Percentiles rank a stretch among this genome's conserved stretches.
phyloP scores from a whole-genome alignment of 495 filamentous ascomycete species.

The Neurospora terricola region DNA sequence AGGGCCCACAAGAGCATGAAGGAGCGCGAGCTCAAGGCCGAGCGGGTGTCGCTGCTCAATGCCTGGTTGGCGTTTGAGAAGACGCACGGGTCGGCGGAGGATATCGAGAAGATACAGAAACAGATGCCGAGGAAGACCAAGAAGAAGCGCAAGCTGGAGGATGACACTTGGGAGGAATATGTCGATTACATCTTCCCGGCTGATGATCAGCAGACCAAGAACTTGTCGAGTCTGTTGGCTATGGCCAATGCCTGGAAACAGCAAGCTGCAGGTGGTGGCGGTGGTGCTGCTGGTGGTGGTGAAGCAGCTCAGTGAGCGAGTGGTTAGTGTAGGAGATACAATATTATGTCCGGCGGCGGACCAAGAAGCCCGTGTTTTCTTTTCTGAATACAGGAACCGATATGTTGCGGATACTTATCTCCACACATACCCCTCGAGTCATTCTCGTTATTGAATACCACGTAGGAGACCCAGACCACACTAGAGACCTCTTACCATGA shows the following conservation, averaged over 20 bases:
- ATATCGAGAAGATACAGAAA: constrained; percentile 74
- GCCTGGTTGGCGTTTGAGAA: constrained; percentile 88
- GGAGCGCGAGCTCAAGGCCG: constrained; percentile 86
- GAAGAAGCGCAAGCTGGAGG: constrained; percentile 87
- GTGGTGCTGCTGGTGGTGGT: constrained; percentile 14
- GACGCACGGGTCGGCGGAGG: constrained; percentile 65
- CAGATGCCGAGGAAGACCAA: constrained; percentile 93
- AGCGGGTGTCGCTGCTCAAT: constrained; percentile 80
- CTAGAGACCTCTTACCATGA: background rate
- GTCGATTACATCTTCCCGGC: constrained; percentile 96
- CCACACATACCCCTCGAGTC: background rate
- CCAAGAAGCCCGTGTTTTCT: background rate
- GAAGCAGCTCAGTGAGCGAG: constrained; percentile 1
- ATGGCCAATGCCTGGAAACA: constrained; percentile 85
- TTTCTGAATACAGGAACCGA: background rate
- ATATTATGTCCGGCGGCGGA: background rate
- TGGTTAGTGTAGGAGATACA: background rate
- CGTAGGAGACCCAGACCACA: background rate
- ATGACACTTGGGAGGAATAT: constrained; percentile 95
- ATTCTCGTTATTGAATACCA: background rate
- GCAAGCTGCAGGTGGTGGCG: constrained; percentile 37
- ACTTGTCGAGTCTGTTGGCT: constrained; percentile 71
- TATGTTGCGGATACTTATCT: background rate
- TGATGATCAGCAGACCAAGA: constrained; percentile 80
- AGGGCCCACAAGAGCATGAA: constrained; percentile 83